phyloP scores from a whole-genome alignment of 306 rosid species.

The Lagenaria siceraria region DNA sequence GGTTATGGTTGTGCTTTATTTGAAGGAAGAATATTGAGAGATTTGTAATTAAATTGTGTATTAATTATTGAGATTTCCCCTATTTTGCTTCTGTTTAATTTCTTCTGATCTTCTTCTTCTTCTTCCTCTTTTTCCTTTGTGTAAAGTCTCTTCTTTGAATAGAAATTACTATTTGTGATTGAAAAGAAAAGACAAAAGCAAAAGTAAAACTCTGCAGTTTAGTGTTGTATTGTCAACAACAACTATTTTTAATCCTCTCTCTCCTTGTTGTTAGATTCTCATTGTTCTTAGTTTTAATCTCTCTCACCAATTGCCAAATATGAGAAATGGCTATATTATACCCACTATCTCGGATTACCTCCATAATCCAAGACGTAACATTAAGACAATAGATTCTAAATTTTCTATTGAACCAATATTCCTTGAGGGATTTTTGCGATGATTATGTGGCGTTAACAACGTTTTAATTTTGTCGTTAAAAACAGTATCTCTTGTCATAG shows the following conservation, averaged over 20 bases:
- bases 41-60: slow-evolving; percentile 7
- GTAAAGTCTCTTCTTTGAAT: slow-evolving; percentile 5
- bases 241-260: background rate
- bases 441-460: too few species aligned
- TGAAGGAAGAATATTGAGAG: background rate
- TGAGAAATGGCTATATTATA: background rate
- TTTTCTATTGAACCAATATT: too few species aligned
- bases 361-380: too few species aligned
- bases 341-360: too few species aligned
- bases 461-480: too few species aligned
- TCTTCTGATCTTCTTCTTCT: background rate
- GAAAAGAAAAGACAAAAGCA: background rate
- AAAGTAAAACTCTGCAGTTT: background rate
- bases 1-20: background rate
- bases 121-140: background rate
- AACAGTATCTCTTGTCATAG: too few species aligned
- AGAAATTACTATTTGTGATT: slow-evolving; percentile 3
- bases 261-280: background rate
- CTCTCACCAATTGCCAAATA: background rate
- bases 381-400: too few species aligned
- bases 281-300: background rate
- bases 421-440: too few species aligned
- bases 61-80: background rate
- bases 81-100: background rate
- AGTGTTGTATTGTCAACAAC: background rate